These are phyloP conservation scores for Juglanconis juglandina DNA, from an alignment of 2,329 filamentous ascomycete genomes.

Conservation along the genomic window DNA sequence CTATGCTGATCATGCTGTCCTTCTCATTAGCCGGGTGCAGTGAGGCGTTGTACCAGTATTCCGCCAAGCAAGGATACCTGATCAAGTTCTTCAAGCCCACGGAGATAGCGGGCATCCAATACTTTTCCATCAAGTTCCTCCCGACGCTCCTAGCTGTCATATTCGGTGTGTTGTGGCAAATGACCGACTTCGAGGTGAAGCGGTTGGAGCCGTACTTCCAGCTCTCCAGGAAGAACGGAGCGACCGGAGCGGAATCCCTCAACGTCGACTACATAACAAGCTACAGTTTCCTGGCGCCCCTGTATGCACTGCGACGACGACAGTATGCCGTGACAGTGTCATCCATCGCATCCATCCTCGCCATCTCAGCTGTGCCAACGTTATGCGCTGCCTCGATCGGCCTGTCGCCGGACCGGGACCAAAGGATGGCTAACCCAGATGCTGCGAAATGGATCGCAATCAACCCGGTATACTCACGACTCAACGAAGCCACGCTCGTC, in stretches of 20 bases:
- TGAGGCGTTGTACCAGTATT: conserved; percentile 54
- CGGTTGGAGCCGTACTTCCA: conserved; percentile 67
- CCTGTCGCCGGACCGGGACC: conserved; percentile 49
- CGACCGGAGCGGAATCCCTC: conserved; percentile 62
- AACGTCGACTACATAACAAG: conserved; percentile 73
- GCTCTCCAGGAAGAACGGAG: conserved; percentile 57
- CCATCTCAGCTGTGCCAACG: conserved; percentile 66
- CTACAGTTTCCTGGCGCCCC: conserved; percentile 62
- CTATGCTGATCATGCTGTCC: conserved; percentile 51
- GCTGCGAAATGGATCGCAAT: conserved; percentile 54
- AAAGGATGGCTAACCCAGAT: conserved; percentile 39
- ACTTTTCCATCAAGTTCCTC: conserved; percentile 62
- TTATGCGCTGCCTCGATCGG: conserved; percentile 61
- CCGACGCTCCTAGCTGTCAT: conserved; percentile 60
- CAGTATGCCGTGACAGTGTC: conserved; percentile 69
- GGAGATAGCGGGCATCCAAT: conserved; percentile 48
- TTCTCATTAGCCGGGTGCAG: conserved; percentile 47
- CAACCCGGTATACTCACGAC: conserved; percentile 56
- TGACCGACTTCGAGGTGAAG: conserved; percentile 63
- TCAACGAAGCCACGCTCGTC: conserved; percentile 54
- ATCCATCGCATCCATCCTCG: conserved; percentile 61
- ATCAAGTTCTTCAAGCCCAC: conserved; percentile 47
- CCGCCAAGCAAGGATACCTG: conserved; percentile 35
- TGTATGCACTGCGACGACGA: conserved; percentile 57
- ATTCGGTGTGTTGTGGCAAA: conserved; percentile 64